phyloP scores from a whole-genome alignment of 2,329 filamentous ascomycete species.

The Paracorniculantispora psalliotae region DNA sequence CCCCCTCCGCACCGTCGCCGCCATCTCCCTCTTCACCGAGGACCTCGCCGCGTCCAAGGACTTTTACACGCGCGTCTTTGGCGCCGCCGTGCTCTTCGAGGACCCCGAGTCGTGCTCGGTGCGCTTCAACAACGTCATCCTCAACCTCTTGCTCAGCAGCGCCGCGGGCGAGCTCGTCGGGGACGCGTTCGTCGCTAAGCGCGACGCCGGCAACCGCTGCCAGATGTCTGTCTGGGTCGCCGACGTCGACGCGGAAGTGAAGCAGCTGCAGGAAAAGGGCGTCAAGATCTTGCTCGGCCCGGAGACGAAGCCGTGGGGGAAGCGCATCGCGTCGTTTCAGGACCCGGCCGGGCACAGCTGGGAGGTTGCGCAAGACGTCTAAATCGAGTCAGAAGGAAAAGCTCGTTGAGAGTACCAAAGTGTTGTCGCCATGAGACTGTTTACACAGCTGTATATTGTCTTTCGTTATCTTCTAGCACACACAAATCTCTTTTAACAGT shows the following conservation, averaged over 20 bases:
- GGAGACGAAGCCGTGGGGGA: conserved; percentile 15
- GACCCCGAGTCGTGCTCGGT: conserved; percentile 16
- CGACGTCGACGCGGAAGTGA: conserved; percentile 15
- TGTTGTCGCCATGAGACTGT: background rate
- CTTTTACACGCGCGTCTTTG: conserved; percentile 13
- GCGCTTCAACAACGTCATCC: conserved; percentile 14
- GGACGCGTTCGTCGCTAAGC: background rate
- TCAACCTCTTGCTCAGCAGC: conserved; percentile 8
- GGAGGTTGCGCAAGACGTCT: conserved; percentile 15
- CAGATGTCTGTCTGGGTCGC: conserved; percentile 15
- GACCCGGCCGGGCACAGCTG: conserved; percentile 15
- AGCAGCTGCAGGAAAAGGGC: conserved; percentile 5
- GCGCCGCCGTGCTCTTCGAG: conserved; percentile 13
- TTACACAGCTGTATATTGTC: background rate
- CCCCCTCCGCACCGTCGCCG: conserved; percentile 12
- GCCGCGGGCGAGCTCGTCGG: conserved; percentile 12
- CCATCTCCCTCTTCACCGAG: conserved; percentile 16
- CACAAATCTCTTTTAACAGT: background rate
- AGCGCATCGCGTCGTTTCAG: conserved; percentile 15
- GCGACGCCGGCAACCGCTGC: conserved; percentile 9
- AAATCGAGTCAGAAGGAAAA: background rate
- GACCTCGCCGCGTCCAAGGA: conserved; percentile 6
- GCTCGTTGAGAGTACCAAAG: background rate
- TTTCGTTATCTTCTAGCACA: background rate
- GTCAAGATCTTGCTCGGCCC: conserved; percentile 14